Evolutionary conservation across 805 yeast species (phyloP), one percentile per base, ranked within the genome.

Genomic region (Wickerhamiella azymoides): DNA sequence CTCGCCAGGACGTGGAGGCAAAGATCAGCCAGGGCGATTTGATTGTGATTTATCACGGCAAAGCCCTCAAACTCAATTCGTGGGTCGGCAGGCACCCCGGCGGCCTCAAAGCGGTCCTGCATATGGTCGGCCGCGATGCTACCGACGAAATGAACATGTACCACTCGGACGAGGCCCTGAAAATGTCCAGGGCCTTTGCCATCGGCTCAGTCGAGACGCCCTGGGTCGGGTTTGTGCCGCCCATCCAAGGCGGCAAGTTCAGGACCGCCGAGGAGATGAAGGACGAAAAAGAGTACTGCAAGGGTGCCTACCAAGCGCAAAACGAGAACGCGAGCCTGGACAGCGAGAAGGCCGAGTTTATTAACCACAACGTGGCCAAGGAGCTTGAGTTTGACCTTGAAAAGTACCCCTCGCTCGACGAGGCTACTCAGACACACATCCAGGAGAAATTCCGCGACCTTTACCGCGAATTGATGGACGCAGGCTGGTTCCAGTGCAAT

Each of bases 61-160:
- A 63, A 17, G 93, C 81, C 5, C 65, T 85, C 36, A 73, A 76
- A 52, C 65, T 86, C 48, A 78, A 84, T 46, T 51, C 62, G 8
- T 85, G 94, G 95, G 61, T 85, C 30, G 67, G 67, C 21, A 67
- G 55, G 43, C 96, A 85, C 61, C 96, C 96, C 0, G 96, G 96
- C 13, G 95, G 96, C 5, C 88, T 80, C 49, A 81, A 76, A 56
- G 88, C 93, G 1, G 78, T 86, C 6, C 68, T 68, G 54, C 96
- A 86, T 62, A 70, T 85, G 80, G 74, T 85, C 3, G 96, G 96
- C 1, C 65, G 89, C 47, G 94, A 85, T 62, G 94, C 94, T 17
- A 79, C 92, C 0, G 94, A 84, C 59, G 95, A 86, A 60, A 84
- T 85, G 83, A 73, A 77, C 45, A 86, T 88, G 8, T 85, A 84